These are phyloP conservation scores for Cyberlindnera sargentensis DNA, from an alignment of 805 yeast genomes.

Conservation along the genomic window DNA sequence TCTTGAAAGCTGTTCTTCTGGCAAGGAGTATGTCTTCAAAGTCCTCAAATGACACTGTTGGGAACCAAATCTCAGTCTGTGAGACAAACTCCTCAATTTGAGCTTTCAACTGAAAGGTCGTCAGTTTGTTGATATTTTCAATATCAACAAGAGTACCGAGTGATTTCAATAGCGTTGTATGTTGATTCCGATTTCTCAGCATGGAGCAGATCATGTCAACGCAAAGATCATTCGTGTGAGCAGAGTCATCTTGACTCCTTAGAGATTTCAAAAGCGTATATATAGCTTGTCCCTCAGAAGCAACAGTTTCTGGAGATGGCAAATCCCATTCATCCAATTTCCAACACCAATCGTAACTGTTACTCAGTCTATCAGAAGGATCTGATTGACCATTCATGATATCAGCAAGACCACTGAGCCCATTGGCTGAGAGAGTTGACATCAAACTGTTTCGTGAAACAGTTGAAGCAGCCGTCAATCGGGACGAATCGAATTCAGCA, in stretches of 20 bases:
- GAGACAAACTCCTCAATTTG: constrained; percentile 6
- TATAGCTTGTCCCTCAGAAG: constrained; percentile 37
- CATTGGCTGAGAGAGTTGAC: constrained; percentile 38
- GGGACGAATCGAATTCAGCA: constrained; percentile 41
- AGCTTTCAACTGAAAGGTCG: not conserved
- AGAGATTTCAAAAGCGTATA: constrained; percentile 46
- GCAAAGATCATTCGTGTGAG: constrained; percentile 12
- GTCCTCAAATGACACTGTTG: constrained; percentile 25
- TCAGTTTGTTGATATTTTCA: constrained; percentile 4
- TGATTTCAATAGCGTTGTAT: constrained; percentile 1
- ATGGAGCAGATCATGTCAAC: constrained; percentile 6
- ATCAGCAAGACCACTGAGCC: constrained; percentile 52
- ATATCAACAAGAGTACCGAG: constrained; percentile 10
- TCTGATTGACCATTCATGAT: constrained; percentile 28
- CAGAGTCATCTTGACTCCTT: constrained; percentile 25
- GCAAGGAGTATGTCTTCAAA: constrained; percentile 39
- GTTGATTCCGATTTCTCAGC: constrained; percentile 5
- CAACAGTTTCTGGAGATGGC: constrained; percentile 36
- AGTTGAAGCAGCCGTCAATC: constrained; percentile 21
- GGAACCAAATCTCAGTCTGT: constrained; percentile 30
- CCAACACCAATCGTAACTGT: constrained; percentile 62
- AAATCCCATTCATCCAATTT: constrained; percentile 73
- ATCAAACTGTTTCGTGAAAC: constrained; percentile 20
- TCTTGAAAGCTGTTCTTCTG: constrained; percentile 30
- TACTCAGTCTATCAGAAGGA: constrained; percentile 11